A percentile compares a stretch with the other conserved stretches of the same genome.
Conservation (phyloP, 2,329 filamentous ascomycete genomes). For the Ascochyta viciae-villosae region DNA sequence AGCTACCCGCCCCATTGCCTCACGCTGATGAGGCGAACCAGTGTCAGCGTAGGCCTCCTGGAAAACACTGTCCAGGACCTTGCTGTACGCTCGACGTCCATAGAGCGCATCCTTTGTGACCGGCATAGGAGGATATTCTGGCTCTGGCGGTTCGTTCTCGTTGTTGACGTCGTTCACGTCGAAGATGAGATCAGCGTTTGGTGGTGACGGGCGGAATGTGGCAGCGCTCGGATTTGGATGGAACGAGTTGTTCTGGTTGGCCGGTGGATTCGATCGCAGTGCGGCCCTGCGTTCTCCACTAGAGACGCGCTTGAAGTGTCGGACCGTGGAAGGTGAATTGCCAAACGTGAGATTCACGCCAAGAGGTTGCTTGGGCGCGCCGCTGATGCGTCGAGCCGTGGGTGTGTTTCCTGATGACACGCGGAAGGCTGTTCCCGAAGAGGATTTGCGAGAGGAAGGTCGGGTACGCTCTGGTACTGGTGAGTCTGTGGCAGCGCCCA, state of each 20-base stretch:
- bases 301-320: constrained; percentile 88
- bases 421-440: constrained; percentile 48
- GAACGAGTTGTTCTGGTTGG: constrained; percentile 31
- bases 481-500: constrained; percentile 50
- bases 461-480: constrained; percentile 38
- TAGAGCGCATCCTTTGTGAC: constrained; percentile 79
- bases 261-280: constrained; percentile 40
- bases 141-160: constrained; percentile 66
- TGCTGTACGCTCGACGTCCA: constrained; percentile 80
- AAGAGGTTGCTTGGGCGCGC: constrained; percentile 71
- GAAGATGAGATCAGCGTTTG: constrained; percentile 39
- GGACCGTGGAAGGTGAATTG: constrained; percentile 89
- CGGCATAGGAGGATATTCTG: constrained; percentile 61
- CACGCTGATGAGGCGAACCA: constrained; percentile 72
- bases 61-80: constrained; percentile 81
- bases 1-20: constrained; percentile 81
- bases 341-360: constrained; percentile 92
- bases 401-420: constrained; percentile 48
- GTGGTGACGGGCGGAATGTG: constrained; percentile 48
- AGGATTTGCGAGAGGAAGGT: constrained; percentile 46
- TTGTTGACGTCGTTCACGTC: constrained; percentile 69
- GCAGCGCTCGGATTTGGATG: constrained; percentile 46
- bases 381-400: constrained; percentile 54
- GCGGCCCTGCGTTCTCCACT: constrained; percentile 58
- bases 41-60: constrained; percentile 88